A percentile compares a stretch with the other conserved stretches of the same genome.
Conservation (phyloP, 331 rosid genomes). For the Quercus tomentella region DNA sequence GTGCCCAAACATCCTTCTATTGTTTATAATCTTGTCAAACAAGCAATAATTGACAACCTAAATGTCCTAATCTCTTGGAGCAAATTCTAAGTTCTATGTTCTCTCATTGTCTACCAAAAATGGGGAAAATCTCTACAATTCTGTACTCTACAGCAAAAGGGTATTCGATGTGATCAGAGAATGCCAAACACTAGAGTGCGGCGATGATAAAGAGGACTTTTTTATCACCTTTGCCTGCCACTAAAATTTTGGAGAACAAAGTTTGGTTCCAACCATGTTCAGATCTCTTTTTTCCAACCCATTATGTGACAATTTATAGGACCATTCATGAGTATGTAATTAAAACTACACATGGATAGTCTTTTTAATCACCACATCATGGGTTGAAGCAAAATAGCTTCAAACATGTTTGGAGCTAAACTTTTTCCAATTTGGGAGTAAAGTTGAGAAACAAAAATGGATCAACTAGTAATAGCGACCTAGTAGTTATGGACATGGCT, state of each 20-base stretch:
- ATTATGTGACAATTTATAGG: too few species aligned
- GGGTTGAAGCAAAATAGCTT: too few species aligned
- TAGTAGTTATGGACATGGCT: background rate
- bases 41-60: background rate
- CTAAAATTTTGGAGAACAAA: background rate
- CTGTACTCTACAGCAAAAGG: constrained; percentile 16
- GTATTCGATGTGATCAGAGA: constrained; percentile 23
- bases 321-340: too few species aligned
- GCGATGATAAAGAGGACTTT: background rate
- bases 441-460: background rate
- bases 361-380: too few species aligned
- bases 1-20: background rate
- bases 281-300: too few species aligned
- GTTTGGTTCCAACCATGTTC: too few species aligned
- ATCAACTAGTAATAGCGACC: background rate
- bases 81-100: background rate
- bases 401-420: too few species aligned
- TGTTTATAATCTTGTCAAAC: background rate
- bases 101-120: background rate
- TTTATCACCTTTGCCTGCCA: constrained; percentile 13
- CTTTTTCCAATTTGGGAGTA: background rate
- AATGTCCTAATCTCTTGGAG: background rate
- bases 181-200: constrained; percentile 7
- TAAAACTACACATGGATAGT: too few species aligned
- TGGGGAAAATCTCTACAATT: background rate